Conservation (phyloP, 176 grass and related monocot genomes). For the Zizania latifolia region DNA sequence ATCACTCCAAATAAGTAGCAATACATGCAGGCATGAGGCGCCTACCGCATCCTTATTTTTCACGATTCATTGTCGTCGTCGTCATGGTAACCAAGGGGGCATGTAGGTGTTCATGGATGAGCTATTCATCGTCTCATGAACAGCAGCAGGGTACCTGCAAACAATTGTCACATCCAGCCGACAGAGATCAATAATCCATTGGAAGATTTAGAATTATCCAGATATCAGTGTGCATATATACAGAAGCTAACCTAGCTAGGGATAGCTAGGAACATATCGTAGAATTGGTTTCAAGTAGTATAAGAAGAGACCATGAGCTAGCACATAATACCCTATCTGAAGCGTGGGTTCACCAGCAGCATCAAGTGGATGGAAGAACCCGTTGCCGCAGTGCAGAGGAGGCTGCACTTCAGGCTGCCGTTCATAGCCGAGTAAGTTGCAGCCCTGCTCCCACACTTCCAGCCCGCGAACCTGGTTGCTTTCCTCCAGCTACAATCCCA, state of each 20-base stretch:
- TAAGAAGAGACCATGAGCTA: background rate
- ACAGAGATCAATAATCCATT: background rate
- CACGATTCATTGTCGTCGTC: background rate
- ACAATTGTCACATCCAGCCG: background rate
- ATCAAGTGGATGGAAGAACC: constrained; percentile 70
- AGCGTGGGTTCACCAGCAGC: constrained; percentile 69
- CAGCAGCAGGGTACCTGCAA: constrained; percentile 50
- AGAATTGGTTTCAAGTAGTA: background rate
- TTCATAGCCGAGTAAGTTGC: constrained; percentile 43
- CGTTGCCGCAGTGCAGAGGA: constrained; percentile 42
- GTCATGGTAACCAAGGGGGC: constrained; percentile 73
- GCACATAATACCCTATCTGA: constrained; percentile 60
- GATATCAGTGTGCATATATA: background rate
- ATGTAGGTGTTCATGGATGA: constrained; percentile 69
- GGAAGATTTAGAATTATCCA: background rate
- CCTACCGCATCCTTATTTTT: constrained; percentile 11
- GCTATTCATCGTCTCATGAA: constrained; percentile 56
- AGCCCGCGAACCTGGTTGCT: constrained; percentile 54
- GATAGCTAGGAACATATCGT: too few relatives aligned
- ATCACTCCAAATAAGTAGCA: background rate
- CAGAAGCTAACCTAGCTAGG: too few relatives aligned
- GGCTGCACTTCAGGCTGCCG: constrained; percentile 38
- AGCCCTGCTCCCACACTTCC: constrained; percentile 62
- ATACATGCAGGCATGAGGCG: background rate
- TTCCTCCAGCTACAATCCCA: constrained; percentile 65